Evolutionary conservation across 306 rosid genomes (phyloP), one percentile per base, ranked within the genome.

Genomic region (Fragaria vesca): DNA sequence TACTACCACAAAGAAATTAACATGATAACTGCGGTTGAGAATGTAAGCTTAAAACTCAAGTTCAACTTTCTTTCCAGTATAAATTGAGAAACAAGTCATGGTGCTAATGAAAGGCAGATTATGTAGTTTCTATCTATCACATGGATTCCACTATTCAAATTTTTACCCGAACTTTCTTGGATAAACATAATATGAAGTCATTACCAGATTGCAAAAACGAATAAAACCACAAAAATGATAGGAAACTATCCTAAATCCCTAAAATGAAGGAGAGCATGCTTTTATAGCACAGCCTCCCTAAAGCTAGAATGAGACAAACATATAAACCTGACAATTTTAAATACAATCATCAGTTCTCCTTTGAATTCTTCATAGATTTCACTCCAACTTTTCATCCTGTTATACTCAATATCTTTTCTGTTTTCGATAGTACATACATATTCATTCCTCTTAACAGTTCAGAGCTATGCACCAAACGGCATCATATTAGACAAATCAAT

Each of bases 41-140:
- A 57, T 74, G 55, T 13, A 58, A 74, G 17, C 69, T 24, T 58
- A 58, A 15, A 74, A 73, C 38, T 55, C 32, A 52, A 54, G 42
- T 34, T 72, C 66, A 28, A 11, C 67, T 30, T 11, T 12, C 18
- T 4, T 28, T 61, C 38, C 40, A 9, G 34, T 28, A 28, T 28
- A 3, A 26, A 28, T 8, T 61, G 67, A 61, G 38, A 61, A 61
- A 61, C 40, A 61, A 12, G 67, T 28, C 40, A 61, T 26, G 66
- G 36, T 6, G 3, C 66, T 60, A 26, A 57, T 26, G 67, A 28
- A 28, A 62, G 67, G 9, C 20, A 61, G 40, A 5, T 28, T 4
- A 13, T 68, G 32, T 32, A 52, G 36, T 32, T 52, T 32, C n/a
- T 9, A 43, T 40, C 8, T 40, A 40, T 40, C 8, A 10, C 46